These are phyloP conservation scores for Phoma sp. DNA, from an alignment of 2,329 filamentous ascomycete species.

Conservation along the genomic window DNA sequence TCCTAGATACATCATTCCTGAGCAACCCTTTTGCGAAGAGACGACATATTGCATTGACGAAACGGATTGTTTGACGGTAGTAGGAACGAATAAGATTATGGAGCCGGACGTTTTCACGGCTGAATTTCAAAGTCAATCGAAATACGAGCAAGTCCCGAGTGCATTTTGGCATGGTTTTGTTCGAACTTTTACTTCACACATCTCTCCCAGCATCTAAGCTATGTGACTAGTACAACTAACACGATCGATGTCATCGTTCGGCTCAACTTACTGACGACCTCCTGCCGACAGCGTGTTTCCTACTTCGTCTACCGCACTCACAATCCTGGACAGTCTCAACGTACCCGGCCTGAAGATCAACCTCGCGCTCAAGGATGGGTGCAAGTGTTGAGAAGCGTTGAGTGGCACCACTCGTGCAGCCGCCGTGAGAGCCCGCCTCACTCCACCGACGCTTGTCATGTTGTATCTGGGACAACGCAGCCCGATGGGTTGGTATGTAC, in stretches of 20 bases:
- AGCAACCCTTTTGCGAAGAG: conserved; percentile 22
- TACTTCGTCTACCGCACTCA: background rate
- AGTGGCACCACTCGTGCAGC: conserved; percentile 2
- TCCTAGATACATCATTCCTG: conserved; percentile 23
- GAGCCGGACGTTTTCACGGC: conserved; percentile 9
- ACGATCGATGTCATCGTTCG: background rate
- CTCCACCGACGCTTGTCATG: conserved; percentile 13
- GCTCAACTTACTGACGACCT: background rate
- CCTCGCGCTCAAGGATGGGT: conserved; percentile 17
- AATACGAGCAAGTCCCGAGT: conserved; percentile 15
- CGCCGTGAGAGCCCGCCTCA: conserved; percentile 11
- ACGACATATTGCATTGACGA: conserved; percentile 20
- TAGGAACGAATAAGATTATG: conserved; percentile 14
- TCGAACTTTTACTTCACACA: background rate
- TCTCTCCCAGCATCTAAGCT: background rate
- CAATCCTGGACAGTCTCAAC: background rate
- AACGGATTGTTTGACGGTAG: conserved; percentile 11
- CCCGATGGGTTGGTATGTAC: background rate
- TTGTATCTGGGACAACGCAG: conserved; percentile 1
- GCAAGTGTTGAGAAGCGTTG: conserved; percentile 16
- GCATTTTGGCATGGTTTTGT: background rate
- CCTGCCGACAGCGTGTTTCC: background rate
- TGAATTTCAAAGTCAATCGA: conserved; percentile 16
- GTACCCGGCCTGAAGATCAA: background rate
- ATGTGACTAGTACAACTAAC: background rate